A percentile compares a stretch with the other conserved stretches of the same genome.
phyloP scores from a whole-genome alignment of 192 early-diverging fungal species.

The Backusella australiensis region DNA sequence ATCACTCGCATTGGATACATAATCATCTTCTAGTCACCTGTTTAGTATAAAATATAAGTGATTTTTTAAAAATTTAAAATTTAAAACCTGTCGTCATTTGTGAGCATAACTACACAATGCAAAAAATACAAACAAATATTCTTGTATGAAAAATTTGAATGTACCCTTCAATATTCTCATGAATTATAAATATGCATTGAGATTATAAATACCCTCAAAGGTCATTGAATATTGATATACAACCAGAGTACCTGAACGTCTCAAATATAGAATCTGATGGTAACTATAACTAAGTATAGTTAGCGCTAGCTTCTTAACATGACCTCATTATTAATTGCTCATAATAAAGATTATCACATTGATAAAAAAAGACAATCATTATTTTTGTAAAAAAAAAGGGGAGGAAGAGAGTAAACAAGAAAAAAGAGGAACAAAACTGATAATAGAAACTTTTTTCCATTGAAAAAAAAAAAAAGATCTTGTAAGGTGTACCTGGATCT shows the following conservation, averaged over 20 bases:
- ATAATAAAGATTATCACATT: not conserved
- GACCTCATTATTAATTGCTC: not conserved
- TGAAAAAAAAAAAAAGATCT: not conserved
- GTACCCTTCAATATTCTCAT: not conserved
- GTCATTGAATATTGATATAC: not conserved
- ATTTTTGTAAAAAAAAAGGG: not conserved
- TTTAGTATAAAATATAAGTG: not conserved
- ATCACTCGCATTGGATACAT: not conserved
- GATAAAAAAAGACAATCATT: not conserved
- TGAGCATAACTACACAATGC: not conserved
- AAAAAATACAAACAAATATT: not conserved
- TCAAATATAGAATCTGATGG: not conserved
- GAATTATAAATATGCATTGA: not conserved
- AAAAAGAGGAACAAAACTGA: not conserved
- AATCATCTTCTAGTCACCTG: not conserved
- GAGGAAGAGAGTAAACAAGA: not conserved
- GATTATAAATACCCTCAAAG: not conserved
- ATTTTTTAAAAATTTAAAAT: not conserved
- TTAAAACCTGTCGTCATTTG: slow-evolving; percentile 1
- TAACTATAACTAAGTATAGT: not conserved
- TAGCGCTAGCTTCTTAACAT: not conserved
- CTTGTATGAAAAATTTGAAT: not conserved
- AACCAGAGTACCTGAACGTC: not conserved
- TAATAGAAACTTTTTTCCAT: not conserved
- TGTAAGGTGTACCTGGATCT: not conserved